These are phyloP conservation scores for Starmerella ratchasimensis DNA, from an alignment of 805 yeast species.

Conservation along the genomic window DNA sequence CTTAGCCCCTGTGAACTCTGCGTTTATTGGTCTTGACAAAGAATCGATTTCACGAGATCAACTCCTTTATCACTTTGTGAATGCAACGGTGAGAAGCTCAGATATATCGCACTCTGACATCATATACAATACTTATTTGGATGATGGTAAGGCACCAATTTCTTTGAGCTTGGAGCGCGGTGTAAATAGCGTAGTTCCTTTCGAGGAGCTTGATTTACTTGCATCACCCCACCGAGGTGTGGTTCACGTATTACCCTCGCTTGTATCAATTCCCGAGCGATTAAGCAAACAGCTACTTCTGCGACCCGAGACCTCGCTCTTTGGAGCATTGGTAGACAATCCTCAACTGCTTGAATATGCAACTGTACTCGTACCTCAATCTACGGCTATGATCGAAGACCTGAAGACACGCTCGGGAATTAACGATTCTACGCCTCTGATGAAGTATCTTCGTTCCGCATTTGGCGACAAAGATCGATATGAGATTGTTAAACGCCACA, in stretches of 20 bases:
- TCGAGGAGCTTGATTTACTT: conserved; percentile 18
- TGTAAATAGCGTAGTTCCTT: conserved; percentile 14
- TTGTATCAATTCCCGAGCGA: conserved; percentile 16
- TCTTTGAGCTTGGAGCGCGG: conserved; percentile 10
- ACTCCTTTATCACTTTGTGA: conserved; percentile 26
- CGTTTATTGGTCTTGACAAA: conserved; percentile 34
- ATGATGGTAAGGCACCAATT: conserved; percentile 15
- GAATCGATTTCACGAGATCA: conserved; percentile 15
- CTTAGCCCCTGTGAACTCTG: conserved; percentile 69
- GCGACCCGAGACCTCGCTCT: conserved; percentile 8
- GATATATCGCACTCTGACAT: conserved; percentile 3
- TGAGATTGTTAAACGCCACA: conserved; percentile 11
- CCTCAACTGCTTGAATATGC: neutral
- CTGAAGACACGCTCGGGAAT: conserved; percentile 1
- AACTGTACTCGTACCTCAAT: conserved; percentile 15
- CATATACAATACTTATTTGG: conserved; percentile 12
- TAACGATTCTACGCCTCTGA: conserved; percentile 8
- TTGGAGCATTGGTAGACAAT: conserved; percentile 12
- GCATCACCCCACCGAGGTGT: conserved; percentile 21
- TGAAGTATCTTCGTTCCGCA: conserved; percentile 15
- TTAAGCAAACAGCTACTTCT: conserved; percentile 12
- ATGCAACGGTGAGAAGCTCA: conserved; percentile 12
- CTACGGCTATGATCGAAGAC: conserved; percentile 10
- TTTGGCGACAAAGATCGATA: conserved; percentile 16
- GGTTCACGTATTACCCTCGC: conserved; percentile 17